Base-by-base conservation (phyloP, 1,284 basidiomycete species). In the Trichosporon sp. region DNA sequence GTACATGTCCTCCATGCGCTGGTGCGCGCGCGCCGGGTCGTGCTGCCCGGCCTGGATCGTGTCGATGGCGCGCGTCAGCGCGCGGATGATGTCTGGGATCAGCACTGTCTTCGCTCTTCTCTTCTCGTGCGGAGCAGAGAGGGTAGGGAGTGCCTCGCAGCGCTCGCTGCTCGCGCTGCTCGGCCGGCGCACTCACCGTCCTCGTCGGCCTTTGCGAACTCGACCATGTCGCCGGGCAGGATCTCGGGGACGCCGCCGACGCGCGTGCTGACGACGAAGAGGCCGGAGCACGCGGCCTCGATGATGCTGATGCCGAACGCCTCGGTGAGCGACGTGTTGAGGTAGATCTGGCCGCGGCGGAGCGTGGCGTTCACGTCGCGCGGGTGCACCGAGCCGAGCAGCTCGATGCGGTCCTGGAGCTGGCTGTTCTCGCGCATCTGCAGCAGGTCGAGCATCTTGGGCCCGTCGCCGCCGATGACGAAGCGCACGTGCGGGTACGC, bases 241-340 rank as follows among this genome's bases (percentile, higher is more conserved):
- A 98, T 91, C 82, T 99, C 97, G 0, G 97, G 95, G 0, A 98
- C 91, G 1, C 97, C 96, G 0, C 97, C 96, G 0, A 99, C 96
- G 35, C 90, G 88, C 0, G 96, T 99, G 18, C 91, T 91, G 38
- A 99, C 97, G 44, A 98, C 92, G 77, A 97, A 96, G 9, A 99
- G 86, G 0, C 97, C 97, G 0, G 93, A 89, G 74, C 92, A 95
- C 0, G 97, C 97, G 0, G 97, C 97, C 85, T 99, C 97, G 63
- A 99, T 87, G 74, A 97, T 94, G 8, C 92, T 91, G 73, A 96
- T 99, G 0, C 97, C 96, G 76, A 99, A 99, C 0, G 97, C 89
- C 81, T 99, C 96, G 0, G 96, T 99, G 23, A 99, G 86, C 0
- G 93, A 95, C 0, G 96, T 96, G 80, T 96, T 97, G 84, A 99